Evolutionary conservation across 805 yeast genomes (phyloP), one percentile per base, ranked within the genome.

Genomic region (Yamadazyma sp.): DNA sequence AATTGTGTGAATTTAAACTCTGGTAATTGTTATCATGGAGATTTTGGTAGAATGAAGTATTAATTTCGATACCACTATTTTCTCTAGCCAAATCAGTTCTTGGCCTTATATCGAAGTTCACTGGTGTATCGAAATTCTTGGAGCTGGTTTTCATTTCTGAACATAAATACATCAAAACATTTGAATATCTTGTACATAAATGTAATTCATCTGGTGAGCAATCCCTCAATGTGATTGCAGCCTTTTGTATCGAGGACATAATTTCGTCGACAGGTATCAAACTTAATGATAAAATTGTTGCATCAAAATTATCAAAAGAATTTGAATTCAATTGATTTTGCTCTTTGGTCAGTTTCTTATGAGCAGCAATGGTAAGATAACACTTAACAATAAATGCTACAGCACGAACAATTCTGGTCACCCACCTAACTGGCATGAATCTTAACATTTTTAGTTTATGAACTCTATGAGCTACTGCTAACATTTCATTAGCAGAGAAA

Each of bases 381-480:
- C 94, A 85, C 58, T 89, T 91, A 10, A 91, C 93, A 35, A 91
- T 73, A 54, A 88, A 89, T 2, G 96, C 93, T 9, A 87, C 87
- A 0, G 96, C 86, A 48, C 91, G 77, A 14, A 89, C 88, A 18
- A 87, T 78, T 34, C 95, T 70, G 0, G 86, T 82, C 5, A 84
- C 80, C 95, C 96, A 88, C 43, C 96, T 67, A n/a, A 87, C 88
- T 1, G 98, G 96, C 80, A 88, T 86, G 52, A 72, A 82, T 38
- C 78, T 69, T 35, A 87, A 61, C 67, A 82, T 61, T 39, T 73
- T 76, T 39, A 82, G 60, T 42, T 69, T 69, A 48, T 82, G 86
- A 5, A 87, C 78, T 25, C 93, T 61, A 37, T 76, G 77, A 4
- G 89, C 84, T 4, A 83, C 81, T 16, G 74, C 70, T 18, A 89